Evolutionary conservation across 116 monocot genomes (phyloP), one percentile per base, ranked within the genome.

Genomic region (Papilionanthe hybrid): DNA sequence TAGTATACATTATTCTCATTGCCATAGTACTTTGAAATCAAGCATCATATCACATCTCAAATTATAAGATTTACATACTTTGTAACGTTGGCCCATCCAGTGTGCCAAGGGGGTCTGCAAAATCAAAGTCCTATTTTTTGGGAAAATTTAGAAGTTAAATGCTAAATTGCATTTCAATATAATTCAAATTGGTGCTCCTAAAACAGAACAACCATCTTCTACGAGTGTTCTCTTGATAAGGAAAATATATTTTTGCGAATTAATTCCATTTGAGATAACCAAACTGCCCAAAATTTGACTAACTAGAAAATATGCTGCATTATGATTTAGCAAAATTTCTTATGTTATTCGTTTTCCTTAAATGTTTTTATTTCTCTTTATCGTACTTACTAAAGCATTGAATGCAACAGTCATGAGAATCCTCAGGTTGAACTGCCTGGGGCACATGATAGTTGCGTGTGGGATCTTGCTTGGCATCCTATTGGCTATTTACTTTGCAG

Each of bases 381-480:
- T 75, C 48, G 60, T 17, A 80, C 20, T 66, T 23, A 55, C 30
- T 77, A 63, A 55, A n/a, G 30, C 22, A 22, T 32, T 55, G 12
- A 43, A 57, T 41, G 48, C 77, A 1, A 69, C 86, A 99, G 99
- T 87, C 93, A 99, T 87, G 99, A 95, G 86, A 84, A 83, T 76
- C 95, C 99, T 56, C 99, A 99, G 75, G 84, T 89, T 82, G 95
- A 99, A 84, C 72, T 93, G 32, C 60, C 82, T 81, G 89, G 87
- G 85, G 99, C 99, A 77, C 99, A 99, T 87, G 95, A 99, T 78
- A 89, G 83, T 67, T 83, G 92, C 78, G 95, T 99, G 20, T 99
- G 95, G 99, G 99, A 99, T 86, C 93, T 99, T 81, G 87, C 90
- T 80, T 99, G 99, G 99, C 99, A 99, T 85, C 99, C 99, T 58